Evolutionary conservation across 805 yeast species (phyloP), one percentile per base, ranked within the genome.

Genomic region (Saccharomycopsis fodiens): DNA sequence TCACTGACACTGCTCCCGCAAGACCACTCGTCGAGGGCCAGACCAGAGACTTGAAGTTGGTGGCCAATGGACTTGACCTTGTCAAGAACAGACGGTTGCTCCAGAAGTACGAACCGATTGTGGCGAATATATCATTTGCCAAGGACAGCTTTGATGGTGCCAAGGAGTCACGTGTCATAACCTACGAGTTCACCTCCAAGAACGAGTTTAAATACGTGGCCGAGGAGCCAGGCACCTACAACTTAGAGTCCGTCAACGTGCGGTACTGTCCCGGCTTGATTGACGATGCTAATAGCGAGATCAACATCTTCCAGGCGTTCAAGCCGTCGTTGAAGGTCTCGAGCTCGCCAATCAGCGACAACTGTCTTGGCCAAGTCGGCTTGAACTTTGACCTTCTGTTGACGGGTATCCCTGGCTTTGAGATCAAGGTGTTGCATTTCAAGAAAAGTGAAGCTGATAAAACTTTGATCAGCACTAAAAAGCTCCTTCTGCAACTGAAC

Each of bases 351-450:
- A 77, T 91, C 2, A 68, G 78, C 21, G 97, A 91, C 56, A 76
- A 82, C 41, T 93, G 99, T 66, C 84, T 93, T 25, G 98, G 98
- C 0, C 86, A 88, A 38, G 80, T 87, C 6, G 98, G 97, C 0
- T 78, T 88, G 48, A 69, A 72, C 27, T 87, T 86, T 51, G 85
- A 81, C 42, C 69, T 89, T 47, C 62, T 72, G 0, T 68, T 82
- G 42, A 66, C 73, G 3, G 97, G 98, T 15, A 75, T 79, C 23
- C 84, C 95, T 0, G 97, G 97, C 1, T 93, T 83, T 64, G 72
- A 71, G 45, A 70, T 87, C 20, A 73, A 70, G 35, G 80, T 82
- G 50, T 71, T 73, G 37, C 78, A 82, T 12, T 83, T 76, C 55
- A 74, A 76, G 46, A 58, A 76, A 12, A 66, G 70, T 31, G 62